Evolutionary conservation across 495 filamentous ascomycete genomes (phyloP), one percentile per base, ranked within the genome.

Genomic region (Trichoderma reesei): DNA sequence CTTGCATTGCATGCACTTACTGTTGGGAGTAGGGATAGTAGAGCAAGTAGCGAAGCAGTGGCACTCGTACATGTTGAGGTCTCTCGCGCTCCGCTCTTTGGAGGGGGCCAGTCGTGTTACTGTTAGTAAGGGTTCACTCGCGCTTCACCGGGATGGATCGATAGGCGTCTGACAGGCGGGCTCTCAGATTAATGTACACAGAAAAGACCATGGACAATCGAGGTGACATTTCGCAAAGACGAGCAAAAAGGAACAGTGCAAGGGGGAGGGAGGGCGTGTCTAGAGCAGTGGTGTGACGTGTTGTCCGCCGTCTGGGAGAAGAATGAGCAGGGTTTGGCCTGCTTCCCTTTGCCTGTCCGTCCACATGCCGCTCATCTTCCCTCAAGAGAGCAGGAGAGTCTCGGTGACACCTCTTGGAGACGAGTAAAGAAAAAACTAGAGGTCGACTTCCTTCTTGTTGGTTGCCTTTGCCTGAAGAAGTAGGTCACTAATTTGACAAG

Each of bases 141-240:
- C n/a, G 2, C 34, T 11, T 36, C 14, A 5, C 9, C 51, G 51
- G 51, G 51, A 56, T 56, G 51, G 51, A 56, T 56, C 51, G 51
- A 56, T 56, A 56, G 20, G 51, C 51, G 51, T 56, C 51, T 56
- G 51, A 56, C 51, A 34, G 26, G 26, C 26, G n/a, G 16, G 51
- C 20, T 56, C 51, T 34, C 26, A 9, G 51, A 34, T 56, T 11
- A 56, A 56, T 56, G 51, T 33, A 56, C 20, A 13, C 51, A 31
- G n/a, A 56, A 7, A 54, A 31, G 2, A 31, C 3, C 20, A 56
- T 33, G 1, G 26, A 31, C 51, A 33, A 5, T 56, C 51, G 3
- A 34, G 2, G 20, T 56, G 5, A 9, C 6, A 36, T 14, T 10
- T 0, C 6, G 20, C 31, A 56, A 56, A n/a, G 16, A 48, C 2